Evolutionary conservation across 2,329 filamentous ascomycete genomes (phyloP), one percentile per base, ranked within the genome.

Genomic region (Graphilbum sp.): DNA sequence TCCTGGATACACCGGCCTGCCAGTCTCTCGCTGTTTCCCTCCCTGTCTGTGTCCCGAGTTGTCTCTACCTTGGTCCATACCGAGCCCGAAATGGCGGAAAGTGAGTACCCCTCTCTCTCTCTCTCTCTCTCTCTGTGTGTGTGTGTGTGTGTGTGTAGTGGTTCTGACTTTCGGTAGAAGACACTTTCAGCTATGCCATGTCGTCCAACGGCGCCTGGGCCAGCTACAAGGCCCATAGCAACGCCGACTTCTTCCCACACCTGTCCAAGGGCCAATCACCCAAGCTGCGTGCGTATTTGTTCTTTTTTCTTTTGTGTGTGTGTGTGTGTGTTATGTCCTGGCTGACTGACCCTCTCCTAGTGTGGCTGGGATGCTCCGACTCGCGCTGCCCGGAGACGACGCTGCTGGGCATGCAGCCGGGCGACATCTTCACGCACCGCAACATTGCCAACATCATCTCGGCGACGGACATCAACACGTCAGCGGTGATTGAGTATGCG

Each of bases 281-380:
- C 10, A 60, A 67, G 43, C 75, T 79, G 45, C 66, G 67, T 72
- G 55, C 17, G 40, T 37, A 15, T 16, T 17, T 10, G 4, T 23
- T 19, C 12, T 9, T 11, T 12, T 19, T 16, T 13, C 17, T 12
- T 16, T 33, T 27, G 9, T 32, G 15, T n/a, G n/a, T n/a, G n/a
- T n/a, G n/a, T n/a, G n/a, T n/a, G n/a, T n/a, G n/a, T n/a, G n/a
- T n/a, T n/a, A n/a, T n/a, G n/a, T n/a, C n/a, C n/a, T n/a, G n/a
- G n/a, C n/a, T n/a, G n/a, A n/a, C n/a, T n/a, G n/a, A n/a, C n/a
- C 4, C 31, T 32, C 33, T 15, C 23, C 17, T 40, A 72, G 67
- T 92, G 41, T 92, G 84, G 84, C 71, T 92, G 47, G 85, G 85
- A 42, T 93, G 85, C 62, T 81, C 82, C 50, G 85, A 92, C 63